phyloP scores from a whole-genome alignment of 1,139 yeast genomes.

The Kodamaea suecica region DNA sequence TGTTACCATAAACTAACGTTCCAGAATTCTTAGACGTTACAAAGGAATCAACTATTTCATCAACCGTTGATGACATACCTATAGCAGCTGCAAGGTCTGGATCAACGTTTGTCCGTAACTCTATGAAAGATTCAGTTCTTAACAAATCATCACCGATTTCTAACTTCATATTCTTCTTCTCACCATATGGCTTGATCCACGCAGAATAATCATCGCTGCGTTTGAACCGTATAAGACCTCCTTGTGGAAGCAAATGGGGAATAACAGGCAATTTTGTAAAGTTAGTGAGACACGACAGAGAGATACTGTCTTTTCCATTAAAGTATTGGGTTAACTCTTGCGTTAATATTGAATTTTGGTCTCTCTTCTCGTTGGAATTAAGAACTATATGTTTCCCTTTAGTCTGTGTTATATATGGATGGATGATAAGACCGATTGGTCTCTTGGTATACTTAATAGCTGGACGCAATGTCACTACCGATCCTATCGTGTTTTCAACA shows the following conservation, averaged over 20 bases:
- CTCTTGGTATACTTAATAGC: conserved; percentile 40
- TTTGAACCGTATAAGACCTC: conserved; percentile 60
- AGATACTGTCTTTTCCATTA: conserved; percentile 14
- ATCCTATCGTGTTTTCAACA: conserved; percentile 50
- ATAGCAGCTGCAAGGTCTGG: conserved; percentile 34
- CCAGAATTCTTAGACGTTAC: conserved; percentile 51
- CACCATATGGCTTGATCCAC: conserved; percentile 42
- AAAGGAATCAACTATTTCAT: conserved; percentile 42
- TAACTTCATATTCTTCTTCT: conserved; percentile 30
- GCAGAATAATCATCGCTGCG: conserved; percentile 39
- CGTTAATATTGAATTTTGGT: conserved; percentile 21
- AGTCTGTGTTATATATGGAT: conserved; percentile 53
- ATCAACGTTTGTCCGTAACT: conserved; percentile 15
- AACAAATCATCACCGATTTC: conserved; percentile 56
- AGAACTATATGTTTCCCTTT: conserved; percentile 30
- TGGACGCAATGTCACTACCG: conserved; percentile 52
- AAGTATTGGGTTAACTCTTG: conserved; percentile 19
- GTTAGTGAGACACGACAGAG: conserved; percentile 44
- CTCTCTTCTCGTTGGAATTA: conserved; percentile 29
- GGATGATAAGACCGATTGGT: conserved; percentile 47
- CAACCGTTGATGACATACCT: conserved; percentile 53
- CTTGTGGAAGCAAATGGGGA: conserved; percentile 49
- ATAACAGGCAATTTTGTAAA: conserved; percentile 49
- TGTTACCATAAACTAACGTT: conserved; percentile 60
- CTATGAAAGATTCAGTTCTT: conserved; percentile 48